Percentiles rank a stretch among this genome's conserved stretches.
Evolutionary conservation across 1,139 yeast species (phyloP).

Genomic region (Maudiozyma humilis): DNA sequence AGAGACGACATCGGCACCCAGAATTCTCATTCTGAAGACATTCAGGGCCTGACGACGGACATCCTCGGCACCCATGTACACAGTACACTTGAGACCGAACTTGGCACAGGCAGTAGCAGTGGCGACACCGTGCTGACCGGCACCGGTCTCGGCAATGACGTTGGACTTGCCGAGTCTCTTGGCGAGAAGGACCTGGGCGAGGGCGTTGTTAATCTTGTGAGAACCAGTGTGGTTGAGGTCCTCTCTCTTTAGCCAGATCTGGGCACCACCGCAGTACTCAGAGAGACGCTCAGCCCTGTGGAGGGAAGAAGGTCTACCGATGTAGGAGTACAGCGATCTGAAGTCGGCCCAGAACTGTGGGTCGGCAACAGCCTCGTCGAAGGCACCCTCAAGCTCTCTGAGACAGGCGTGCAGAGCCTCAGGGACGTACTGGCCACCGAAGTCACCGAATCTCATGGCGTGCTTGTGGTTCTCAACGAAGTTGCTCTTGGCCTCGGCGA

Average conservation of each 20-base stretch:
- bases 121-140: constrained; percentile 99
- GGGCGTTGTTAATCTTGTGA: constrained; percentile 92
- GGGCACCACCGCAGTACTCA: constrained; percentile 91
- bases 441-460: constrained; percentile 79
- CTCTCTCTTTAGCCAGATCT: constrained; percentile 96
- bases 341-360: constrained; percentile 91
- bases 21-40: constrained; percentile 91
- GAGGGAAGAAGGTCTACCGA: constrained; percentile 92
- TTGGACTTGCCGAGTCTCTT: constrained; percentile 83
- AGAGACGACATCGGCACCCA: constrained; percentile 92
- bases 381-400: constrained; percentile 78
- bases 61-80: constrained; percentile 98
- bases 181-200: constrained; percentile 90
- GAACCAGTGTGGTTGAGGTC: constrained; percentile 97
- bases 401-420: constrained; percentile 91
- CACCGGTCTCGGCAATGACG: constrained; percentile 98
- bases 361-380: constrained; percentile 80
- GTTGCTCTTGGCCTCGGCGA: constrained; percentile 20
- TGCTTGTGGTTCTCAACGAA: constrained; percentile 53
- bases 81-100: constrained; percentile 91
- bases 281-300: constrained; percentile 87
- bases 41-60: constrained; percentile 96
- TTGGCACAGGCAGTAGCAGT: constrained; percentile 99
- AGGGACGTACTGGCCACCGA: constrained; percentile 98
- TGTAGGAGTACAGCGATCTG: constrained; percentile 70